Percentiles rank a stretch among this genome's conserved stretches.
phyloP scores from a whole-genome alignment of 192 early-diverging fungal species.

The Coemansia reversa region DNA sequence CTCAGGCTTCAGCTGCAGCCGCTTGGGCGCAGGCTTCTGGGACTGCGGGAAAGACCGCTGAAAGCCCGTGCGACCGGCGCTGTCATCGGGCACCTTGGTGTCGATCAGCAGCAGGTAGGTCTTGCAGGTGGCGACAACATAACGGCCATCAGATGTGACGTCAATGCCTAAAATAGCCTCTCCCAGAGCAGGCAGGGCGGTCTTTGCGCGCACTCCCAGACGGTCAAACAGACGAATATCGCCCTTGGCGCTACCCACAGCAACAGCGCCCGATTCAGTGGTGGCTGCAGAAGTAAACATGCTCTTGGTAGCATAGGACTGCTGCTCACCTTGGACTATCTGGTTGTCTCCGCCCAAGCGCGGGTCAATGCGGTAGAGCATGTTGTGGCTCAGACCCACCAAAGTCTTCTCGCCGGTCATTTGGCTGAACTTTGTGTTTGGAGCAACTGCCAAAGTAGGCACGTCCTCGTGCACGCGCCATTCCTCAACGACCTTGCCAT shows the following conservation, averaged over 20 bases:
- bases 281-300: constrained; percentile 74
- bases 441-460: constrained; percentile 66
- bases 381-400: constrained; percentile 77
- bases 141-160: constrained; percentile 82
- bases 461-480: constrained; percentile 82
- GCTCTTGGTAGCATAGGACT: constrained; percentile 69
- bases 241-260: constrained; percentile 79
- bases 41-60: constrained; percentile 64
- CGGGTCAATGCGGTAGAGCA: constrained; percentile 87
- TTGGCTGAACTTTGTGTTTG: constrained; percentile 76
- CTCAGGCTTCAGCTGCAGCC: constrained; percentile 81
- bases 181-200: constrained; percentile 78
- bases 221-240: constrained; percentile 85
- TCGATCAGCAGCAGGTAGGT: constrained; percentile 83
- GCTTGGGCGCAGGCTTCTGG: constrained; percentile 66
- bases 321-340: constrained; percentile 66
- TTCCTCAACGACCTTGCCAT: constrained; percentile 91
- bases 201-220: constrained; percentile 81
- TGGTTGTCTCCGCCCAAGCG: constrained; percentile 68
- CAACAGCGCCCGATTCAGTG: constrained; percentile 77
- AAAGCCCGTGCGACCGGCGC: constrained; percentile 64
- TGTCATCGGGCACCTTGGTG: constrained; percentile 60
- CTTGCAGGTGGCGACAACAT: constrained; percentile 84
- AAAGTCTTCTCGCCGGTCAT: constrained; percentile 72
- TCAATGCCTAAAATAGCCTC: constrained; percentile 89